Percentiles rank a stretch among this genome's conserved stretches.
Evolutionary conservation across 169 alveolate genomes (phyloP).

Genomic region (Cryptosporidium ryanae): DNA sequence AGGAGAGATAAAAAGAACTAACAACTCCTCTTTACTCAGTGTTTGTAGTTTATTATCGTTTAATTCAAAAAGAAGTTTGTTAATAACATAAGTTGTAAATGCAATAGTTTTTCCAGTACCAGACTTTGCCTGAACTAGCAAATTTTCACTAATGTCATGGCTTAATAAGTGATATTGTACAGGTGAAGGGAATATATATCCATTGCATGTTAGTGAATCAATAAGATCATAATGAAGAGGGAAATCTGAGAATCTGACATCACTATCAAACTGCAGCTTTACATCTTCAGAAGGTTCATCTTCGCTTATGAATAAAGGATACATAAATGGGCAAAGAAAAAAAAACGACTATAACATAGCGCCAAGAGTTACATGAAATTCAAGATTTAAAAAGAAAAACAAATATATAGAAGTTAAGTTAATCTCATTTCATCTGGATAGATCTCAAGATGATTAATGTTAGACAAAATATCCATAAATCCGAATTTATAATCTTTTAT

Average conservation of each 20-base stretch:
- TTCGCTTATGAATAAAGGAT: neutral
- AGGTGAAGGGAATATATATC: constrained; percentile 56
- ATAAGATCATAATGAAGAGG: constrained; percentile 31
- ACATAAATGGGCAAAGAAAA: neutral
- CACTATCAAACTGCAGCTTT: neutral
- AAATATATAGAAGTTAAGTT: neutral
- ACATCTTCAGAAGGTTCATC: constrained; percentile 31
- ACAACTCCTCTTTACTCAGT: neutral
- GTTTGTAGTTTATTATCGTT: neutral
- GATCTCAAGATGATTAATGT: neutral
- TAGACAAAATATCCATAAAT: neutral
- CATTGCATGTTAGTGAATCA: constrained; percentile 9
- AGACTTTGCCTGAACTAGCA: constrained; percentile 78
- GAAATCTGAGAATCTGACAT: constrained; percentile 46
- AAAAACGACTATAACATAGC: neutral
- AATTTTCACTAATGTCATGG: constrained; percentile 29
- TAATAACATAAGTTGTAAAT: constrained; percentile 53
- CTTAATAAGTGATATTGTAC: constrained; percentile 62
- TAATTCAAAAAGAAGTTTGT: constrained; percentile 12
- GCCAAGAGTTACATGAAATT: constrained; percentile 23
- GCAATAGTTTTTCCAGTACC: constrained; percentile 81
- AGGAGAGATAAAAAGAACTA: constrained; percentile 81
- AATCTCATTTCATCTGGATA: constrained; percentile 41
- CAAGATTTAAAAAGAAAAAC: neutral
- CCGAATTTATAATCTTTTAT: neutral